Evolutionary conservation across 805 yeast species (phyloP).

Genomic region (Kockiozyma suomiensis): DNA sequence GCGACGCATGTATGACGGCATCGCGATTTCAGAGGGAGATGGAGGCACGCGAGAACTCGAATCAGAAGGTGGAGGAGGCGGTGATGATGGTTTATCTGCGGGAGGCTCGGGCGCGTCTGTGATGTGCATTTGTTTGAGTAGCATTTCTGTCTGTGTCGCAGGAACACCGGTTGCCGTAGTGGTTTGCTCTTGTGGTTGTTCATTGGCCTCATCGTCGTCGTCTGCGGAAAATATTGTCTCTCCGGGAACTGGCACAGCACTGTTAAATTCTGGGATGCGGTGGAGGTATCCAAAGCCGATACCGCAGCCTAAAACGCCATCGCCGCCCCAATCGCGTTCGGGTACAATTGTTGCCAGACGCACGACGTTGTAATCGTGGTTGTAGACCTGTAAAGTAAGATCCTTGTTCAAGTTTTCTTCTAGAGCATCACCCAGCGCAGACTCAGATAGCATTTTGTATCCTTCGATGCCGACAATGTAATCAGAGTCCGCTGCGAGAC

Average conservation of each 20-base stretch:
- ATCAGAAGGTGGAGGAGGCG: background rate
- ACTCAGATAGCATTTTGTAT: constrained; percentile 49
- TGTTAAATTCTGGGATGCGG: constrained; percentile 35
- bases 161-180: constrained; percentile 17
- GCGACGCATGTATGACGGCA: constrained; percentile 26
- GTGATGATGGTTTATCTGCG: background rate
- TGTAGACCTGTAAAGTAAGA: constrained; percentile 66
- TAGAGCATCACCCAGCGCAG: constrained; percentile 19
- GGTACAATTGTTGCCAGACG: constrained; percentile 85
- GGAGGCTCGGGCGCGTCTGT: constrained; percentile 1
- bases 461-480: constrained; percentile 86
- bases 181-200: background rate
- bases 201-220: constrained; percentile 12
- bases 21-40: constrained; percentile 3
- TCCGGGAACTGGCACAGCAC: constrained; percentile 25
- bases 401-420: constrained; percentile 21
- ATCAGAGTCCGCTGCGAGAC: constrained; percentile 81
- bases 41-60: background rate
- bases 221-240: constrained; percentile 28
- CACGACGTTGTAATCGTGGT: constrained; percentile 80
- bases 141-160: constrained; percentile 23
- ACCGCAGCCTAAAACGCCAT: constrained; percentile 86
- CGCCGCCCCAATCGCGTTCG: constrained; percentile 76
- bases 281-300: constrained; percentile 93
- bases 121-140: constrained; percentile 22